Evolutionary conservation across 768 basidiomycete species (phyloP).

Genomic region (Phlebiopsis gigantea): DNA sequence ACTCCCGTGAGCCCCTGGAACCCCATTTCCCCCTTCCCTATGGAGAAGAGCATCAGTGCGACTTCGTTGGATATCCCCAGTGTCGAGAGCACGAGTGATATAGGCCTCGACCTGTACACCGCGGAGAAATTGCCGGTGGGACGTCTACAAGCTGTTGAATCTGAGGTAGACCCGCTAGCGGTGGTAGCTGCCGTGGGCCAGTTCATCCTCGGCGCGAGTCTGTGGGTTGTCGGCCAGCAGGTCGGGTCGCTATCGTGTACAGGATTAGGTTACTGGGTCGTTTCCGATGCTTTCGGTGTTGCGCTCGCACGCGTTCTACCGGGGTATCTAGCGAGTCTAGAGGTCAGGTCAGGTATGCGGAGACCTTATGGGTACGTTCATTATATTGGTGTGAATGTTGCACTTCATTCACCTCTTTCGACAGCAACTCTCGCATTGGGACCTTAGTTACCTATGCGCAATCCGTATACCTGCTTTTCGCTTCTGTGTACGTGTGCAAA

Average conservation of each 20-base stretch:
- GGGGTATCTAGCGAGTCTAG: conserved; percentile 33
- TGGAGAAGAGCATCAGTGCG: not conserved
- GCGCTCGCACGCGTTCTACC: conserved; percentile 44
- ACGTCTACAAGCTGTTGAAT: conserved; percentile 11
- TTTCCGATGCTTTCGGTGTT: conserved; percentile 89
- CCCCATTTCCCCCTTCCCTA: conserved; percentile 42
- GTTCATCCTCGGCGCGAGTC: conserved; percentile 60
- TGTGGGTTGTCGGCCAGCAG: conserved; percentile 91
- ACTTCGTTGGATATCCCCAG: not conserved
- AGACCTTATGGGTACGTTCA: conserved; percentile 60
- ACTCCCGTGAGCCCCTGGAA: conserved; percentile 64
- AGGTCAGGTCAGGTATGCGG: conserved; percentile 28
- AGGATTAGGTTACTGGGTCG: conserved; percentile 93
- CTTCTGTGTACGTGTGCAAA: conserved; percentile 93
- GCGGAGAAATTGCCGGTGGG: conserved; percentile 15
- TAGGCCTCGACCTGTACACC: conserved; percentile 2
- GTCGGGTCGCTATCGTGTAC: conserved; percentile 83
- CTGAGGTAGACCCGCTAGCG: conserved; percentile 15
- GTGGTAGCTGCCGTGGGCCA: conserved; percentile 23
- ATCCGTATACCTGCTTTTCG: conserved; percentile 89
- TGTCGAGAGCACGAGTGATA: not conserved
- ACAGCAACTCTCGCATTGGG: conserved; percentile 60
- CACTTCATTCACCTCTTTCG: not conserved
- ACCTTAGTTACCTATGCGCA: conserved; percentile 83
- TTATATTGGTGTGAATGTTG: conserved; percentile 10